Percentiles rank a stretch among this genome's conserved stretches.
phyloP scores from a whole-genome alignment of 2,329 filamentous ascomycete genomes.

The Neonectria faginata region DNA sequence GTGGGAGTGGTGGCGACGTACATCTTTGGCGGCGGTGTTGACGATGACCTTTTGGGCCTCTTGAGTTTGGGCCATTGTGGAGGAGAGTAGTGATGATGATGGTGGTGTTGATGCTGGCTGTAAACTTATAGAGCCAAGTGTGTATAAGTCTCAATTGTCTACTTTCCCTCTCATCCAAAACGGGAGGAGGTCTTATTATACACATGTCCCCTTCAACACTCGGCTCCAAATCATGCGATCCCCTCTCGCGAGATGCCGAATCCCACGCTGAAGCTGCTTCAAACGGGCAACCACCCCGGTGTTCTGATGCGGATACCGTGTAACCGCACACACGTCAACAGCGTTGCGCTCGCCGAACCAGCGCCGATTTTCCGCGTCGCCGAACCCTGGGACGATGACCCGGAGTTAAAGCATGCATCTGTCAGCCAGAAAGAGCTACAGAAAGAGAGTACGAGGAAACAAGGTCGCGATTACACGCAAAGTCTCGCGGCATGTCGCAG shows the following conservation, averaged over 20 bases:
- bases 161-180: not conserved
- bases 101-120: not conserved
- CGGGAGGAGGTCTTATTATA: conserved; percentile 4
- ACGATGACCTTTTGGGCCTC: conserved; percentile 32
- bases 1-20: not conserved
- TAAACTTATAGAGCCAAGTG: too few relatives aligned
- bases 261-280: conserved; percentile 5
- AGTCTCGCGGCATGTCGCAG: not conserved
- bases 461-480: not conserved
- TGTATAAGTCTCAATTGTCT: not conserved
- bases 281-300: not conserved
- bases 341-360: conserved; percentile 20
- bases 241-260: not conserved
- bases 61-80: conserved; percentile 23
- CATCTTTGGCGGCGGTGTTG: conserved; percentile 38
- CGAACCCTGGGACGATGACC: not conserved
- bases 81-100: not conserved
- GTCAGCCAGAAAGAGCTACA: not conserved
- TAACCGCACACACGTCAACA: conserved; percentile 8
- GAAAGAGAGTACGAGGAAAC: not conserved
- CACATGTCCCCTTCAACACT: not conserved
- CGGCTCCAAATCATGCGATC: not conserved
- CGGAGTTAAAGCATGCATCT: not conserved
- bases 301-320: too few relatives aligned
- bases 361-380: conserved; percentile 11